A percentile compares a stretch with the other conserved stretches of the same genome.
These are phyloP conservation scores for Panaeolus cyanescens DNA, from an alignment of 768 basidiomycete genomes.

Conservation along the genomic window DNA sequence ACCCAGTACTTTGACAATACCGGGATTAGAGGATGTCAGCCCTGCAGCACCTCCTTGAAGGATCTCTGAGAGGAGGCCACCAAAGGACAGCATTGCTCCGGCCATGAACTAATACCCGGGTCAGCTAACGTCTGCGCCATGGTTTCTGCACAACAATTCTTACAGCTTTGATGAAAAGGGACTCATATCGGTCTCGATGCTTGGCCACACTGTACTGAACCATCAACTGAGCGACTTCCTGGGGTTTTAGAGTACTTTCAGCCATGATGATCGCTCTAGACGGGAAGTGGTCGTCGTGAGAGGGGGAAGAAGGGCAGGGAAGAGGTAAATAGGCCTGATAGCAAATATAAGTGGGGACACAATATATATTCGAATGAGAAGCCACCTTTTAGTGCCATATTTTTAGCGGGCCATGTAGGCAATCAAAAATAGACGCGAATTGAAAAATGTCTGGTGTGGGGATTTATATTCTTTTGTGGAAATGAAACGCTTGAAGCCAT, in stretches of 20 bases:
- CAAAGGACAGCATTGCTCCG: conserved; percentile 76
- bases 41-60: conserved; percentile 59
- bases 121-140: neutral
- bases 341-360: neutral
- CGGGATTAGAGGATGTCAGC: conserved; percentile 56
- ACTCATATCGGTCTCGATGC: conserved; percentile 62
- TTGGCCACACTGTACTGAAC: conserved; percentile 61
- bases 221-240: conserved; percentile 57
- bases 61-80: conserved; percentile 63
- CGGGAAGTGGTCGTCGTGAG: neutral
- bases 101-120: conserved; percentile 59
- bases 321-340: neutral
- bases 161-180: conserved; percentile 70
- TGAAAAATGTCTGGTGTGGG: neutral
- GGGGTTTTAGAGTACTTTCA: conserved; percentile 54
- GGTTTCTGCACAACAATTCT: conserved; percentile 20
- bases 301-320: conserved; percentile 7
- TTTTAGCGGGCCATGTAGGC: neutral
- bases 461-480: neutral
- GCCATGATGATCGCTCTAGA: conserved; percentile 16
- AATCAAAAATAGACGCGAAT: neutral
- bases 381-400: neutral
- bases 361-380: neutral
- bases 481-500: neutral
- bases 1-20: conserved; percentile 64